Conservation (phyloP, 2,329 filamentous ascomycete genomes). For the Colletotrichum cuscutae region DNA sequence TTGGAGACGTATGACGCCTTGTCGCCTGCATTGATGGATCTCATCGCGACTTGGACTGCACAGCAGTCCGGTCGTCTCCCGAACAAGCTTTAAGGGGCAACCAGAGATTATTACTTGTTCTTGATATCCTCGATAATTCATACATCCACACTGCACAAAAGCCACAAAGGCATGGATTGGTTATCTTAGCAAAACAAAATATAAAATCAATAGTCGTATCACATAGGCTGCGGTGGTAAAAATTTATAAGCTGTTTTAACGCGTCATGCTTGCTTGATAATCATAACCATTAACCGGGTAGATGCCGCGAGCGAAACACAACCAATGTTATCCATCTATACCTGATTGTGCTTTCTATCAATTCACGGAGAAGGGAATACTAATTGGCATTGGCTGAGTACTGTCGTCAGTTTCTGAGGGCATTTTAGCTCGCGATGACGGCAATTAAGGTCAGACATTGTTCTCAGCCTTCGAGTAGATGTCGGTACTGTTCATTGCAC, state of each 20-base stretch:
- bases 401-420: no score
- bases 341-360: no score
- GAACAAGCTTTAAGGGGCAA: constrained; percentile 8
- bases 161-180: neutral
- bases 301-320: neutral
- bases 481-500: no score
- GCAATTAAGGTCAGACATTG: no score
- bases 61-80: constrained; percentile 52
- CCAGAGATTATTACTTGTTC: neutral
- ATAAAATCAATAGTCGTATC: neutral
- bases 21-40: constrained; percentile 72
- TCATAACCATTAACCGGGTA: neutral
- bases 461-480: no score
- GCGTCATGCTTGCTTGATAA: neutral
- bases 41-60: constrained; percentile 64
- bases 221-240: neutral
- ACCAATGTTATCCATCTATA: neutral
- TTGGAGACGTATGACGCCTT: constrained; percentile 72
- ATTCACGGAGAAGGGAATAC: no score
- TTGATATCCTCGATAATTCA: neutral
- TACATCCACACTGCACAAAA: neutral
- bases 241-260: neutral
- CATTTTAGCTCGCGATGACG: no score
- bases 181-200: neutral
- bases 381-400: no score